phyloP scores from a whole-genome alignment of 768 basidiomycete genomes.

The Coprinellus micaceus region DNA sequence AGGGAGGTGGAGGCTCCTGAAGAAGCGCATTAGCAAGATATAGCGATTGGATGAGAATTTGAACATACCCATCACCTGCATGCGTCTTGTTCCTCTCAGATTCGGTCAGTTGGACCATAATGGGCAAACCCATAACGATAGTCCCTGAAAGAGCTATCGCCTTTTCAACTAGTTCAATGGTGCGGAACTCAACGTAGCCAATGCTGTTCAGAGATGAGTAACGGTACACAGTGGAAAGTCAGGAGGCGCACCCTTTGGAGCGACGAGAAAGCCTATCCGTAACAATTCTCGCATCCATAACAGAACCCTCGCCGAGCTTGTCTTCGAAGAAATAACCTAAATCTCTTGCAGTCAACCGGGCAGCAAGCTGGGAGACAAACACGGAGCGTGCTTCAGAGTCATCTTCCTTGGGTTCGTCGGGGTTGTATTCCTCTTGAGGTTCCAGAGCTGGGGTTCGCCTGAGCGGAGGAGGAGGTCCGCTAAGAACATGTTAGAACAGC shows the following conservation, averaged over 20 bases:
- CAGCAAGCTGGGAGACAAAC: conserved; percentile 97
- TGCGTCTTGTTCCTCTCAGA: conserved; percentile 90
- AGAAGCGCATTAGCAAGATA: too few relatives aligned
- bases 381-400: conserved; percentile 98
- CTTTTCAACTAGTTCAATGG: conserved; percentile 87
- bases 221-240: conserved; percentile 2
- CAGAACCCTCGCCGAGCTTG: conserved; percentile 88
- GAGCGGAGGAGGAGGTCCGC: conserved; percentile 8
- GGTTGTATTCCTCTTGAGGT: conserved; percentile 63
- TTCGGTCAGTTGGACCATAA: conserved; percentile 95
- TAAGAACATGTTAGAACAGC: too few relatives aligned
- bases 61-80: conserved; percentile 78
- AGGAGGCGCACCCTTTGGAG: conserved; percentile 83
- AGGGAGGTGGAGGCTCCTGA: conserved; percentile 74
- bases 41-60: too few relatives aligned
- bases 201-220: conserved; percentile 52
- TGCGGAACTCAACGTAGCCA: conserved; percentile 95
- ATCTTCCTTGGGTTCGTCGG: conserved; percentile 89
- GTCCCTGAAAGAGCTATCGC: conserved; percentile 89
- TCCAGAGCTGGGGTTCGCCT: conserved; percentile 74
- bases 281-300: conserved; percentile 94
- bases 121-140: conserved; percentile 96
- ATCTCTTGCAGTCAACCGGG: conserved; percentile 93
- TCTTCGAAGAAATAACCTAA: conserved; percentile 99
- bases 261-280: conserved; percentile 92